Evolutionary conservation across 2,329 filamentous ascomycete genomes (phyloP), one percentile per base, ranked within the genome.

Genomic region (Diaporthe sp.): DNA sequence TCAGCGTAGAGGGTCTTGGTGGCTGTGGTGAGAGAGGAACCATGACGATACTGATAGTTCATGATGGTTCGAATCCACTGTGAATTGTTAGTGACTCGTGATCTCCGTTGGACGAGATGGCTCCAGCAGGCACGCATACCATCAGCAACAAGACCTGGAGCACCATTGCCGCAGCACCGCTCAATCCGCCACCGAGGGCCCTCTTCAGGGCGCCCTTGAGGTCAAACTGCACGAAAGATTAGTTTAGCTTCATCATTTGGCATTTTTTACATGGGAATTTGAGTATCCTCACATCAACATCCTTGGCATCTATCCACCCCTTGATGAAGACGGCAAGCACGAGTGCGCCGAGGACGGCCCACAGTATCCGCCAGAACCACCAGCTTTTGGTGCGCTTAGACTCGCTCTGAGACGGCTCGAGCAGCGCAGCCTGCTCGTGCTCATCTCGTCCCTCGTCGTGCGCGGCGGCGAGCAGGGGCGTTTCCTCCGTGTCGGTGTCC

Each of bases 41-140:
- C 87, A 53, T 85, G 86, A 2, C 87, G 86, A 72, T 88, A 88
- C 75, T 88, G 87, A 59, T 88, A 88, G 79, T 88, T 88, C 87
- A 88, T 88, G 17, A 88, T 86, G 0, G 87, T 88, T 7, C 87
- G 83, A 4, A 88, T 80, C 4, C 87, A 87, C 86, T 88, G 62
- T 2, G 0, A 5, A 2, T 1, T 2, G 39, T 19, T n/a, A 68
- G 37, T 68, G 6, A 15, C 77, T 25, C 62, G 34, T 69, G 4
- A 3, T 34, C 22, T n/a, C 4, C 28, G 6, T n/a, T 42, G 9
- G n/a, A 15, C 44, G 9, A 55, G 22, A 19, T 34, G 7, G 7
- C 7, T 17, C 22, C 19, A 72, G 13, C 37, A 31, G 46, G 13
- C 55, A 53, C 31, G 55, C 65, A 65, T 25, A 87, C 86, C 87